Percentiles rank a stretch among this genome's conserved stretches.
phyloP scores from a whole-genome alignment of 352 stramenopile genomes.

The Phytophthora aleatoria region DNA sequence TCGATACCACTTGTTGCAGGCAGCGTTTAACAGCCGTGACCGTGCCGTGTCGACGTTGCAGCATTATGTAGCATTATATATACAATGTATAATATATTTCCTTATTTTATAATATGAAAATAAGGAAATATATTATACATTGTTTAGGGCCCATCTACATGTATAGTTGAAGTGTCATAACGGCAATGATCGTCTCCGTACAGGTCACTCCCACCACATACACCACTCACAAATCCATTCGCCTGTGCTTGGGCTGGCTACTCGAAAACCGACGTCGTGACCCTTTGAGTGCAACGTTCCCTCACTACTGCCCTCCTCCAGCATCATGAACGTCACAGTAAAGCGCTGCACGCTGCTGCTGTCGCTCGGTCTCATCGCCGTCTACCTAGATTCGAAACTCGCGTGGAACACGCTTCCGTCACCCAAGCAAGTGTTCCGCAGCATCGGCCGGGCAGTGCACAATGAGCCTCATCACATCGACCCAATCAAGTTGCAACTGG shows the following conservation, averaged over 20 bases:
- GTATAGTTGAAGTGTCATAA: too few relatives aligned
- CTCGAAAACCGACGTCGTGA: too few relatives aligned
- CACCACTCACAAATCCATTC: too few relatives aligned
- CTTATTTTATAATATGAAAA: too few relatives aligned
- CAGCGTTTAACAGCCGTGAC: constrained; percentile 32
- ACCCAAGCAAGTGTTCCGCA: constrained; percentile 16
- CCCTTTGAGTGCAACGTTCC: too few relatives aligned
- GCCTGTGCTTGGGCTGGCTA: too few relatives aligned
- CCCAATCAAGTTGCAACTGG: constrained; percentile 12
- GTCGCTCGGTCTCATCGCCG: constrained; percentile 10
- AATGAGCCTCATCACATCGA: constrained; percentile 7
- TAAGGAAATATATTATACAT: too few relatives aligned
- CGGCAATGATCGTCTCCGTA: too few relatives aligned
- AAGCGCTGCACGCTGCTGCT: constrained; percentile 22
- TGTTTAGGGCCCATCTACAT: too few relatives aligned
- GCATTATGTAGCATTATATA: too few relatives aligned
- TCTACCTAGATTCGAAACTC: constrained; percentile 21
- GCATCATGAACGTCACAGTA: background rate
- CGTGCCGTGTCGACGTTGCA: constrained; percentile 21
- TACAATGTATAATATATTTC: too few relatives aligned
- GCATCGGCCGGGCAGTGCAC: background rate
- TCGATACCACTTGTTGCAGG: constrained; percentile 4
- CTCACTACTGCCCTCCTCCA: background rate
- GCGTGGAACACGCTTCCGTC: constrained; percentile 15
- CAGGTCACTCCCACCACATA: too few relatives aligned